Evolutionary conservation across 139 green algal species (phyloP), one percentile per base, ranked within the genome.

Genomic region (Desmodesmus armatus): DNA sequence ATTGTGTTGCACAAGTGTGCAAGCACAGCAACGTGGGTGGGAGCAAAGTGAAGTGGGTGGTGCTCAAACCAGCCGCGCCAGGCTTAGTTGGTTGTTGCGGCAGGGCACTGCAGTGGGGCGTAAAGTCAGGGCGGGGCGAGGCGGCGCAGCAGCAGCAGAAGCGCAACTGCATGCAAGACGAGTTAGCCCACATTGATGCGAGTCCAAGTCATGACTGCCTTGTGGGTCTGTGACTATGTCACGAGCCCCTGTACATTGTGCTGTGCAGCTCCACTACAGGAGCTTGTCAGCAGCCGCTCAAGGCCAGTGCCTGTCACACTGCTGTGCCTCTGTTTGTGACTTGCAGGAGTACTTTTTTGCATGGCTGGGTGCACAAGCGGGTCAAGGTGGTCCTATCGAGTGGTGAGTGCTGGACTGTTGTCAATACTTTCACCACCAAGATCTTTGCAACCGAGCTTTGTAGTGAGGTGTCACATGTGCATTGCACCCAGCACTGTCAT

Each of bases 331-430:
- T 55, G 47, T 55, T 21, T 55, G 47, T 55, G 47, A 21, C 13
- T 13, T 55, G 47, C 47, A 55, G 47, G 75, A 82, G 75, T 82
- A 82, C 35, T 15, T 49, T 3, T 62, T n/a, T 43, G 49, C 74
- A 11, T 81, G 37, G 31, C 33, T 81, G 33, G 74, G 49, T 41
- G 44, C 51, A 51, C 74, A 81, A 35, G 91, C 95, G 3, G 90
- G 97, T 65, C 95, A 96, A 69, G 94, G 94, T n/a, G 91, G 95
- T 85, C 96, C 96, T 17, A 88, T 95, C 27, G 96, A 99, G 91
- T 99, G 96, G 75, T 82, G 31, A 82, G 75, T 13, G 7, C 63
- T n/a, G 39, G 27, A 27, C 25, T 13, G 27, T 4, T 13, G 33
- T 17, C 17, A 15, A 13, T 23, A 13, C 17, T 15, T 58, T 13